phyloP scores from a whole-genome alignment of 1,284 basidiomycete genomes.

The Rhodotorula sp. region DNA sequence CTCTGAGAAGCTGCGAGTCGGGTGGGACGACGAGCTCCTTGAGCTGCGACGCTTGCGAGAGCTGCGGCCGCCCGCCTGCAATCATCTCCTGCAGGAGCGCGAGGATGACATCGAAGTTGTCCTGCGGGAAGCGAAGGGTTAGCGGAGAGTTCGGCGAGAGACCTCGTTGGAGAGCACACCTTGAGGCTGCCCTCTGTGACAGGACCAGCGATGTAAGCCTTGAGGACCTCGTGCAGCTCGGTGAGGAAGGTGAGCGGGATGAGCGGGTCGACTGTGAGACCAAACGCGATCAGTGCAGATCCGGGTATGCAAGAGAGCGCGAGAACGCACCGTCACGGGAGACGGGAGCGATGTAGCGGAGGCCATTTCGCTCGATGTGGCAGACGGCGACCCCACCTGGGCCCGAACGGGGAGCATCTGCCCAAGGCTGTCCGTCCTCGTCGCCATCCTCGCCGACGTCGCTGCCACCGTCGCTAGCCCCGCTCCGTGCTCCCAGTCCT shows the following conservation, averaged over 20 bases:
- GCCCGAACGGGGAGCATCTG: background rate
- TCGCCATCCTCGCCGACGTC: slow-evolving; percentile 13
- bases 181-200: slow-evolving; percentile 39
- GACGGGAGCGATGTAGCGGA: slow-evolving; percentile 36
- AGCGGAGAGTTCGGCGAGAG: background rate
- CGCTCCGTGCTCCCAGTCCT: background rate
- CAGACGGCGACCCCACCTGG: slow-evolving; percentile 27
- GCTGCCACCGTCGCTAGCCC: background rate
- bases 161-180: slow-evolving; percentile 9
- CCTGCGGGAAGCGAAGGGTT: slow-evolving; percentile 13
- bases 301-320: too few relatives aligned
- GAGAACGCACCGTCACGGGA: slow-evolving; percentile 18
- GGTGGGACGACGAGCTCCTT: slow-evolving; percentile 38
- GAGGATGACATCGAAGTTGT: slow-evolving; percentile 42
- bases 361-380: slow-evolving; percentile 20
- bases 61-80: slow-evolving; percentile 28
- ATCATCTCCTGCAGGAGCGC: slow-evolving; percentile 41
- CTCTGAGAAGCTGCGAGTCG: slow-evolving; percentile 30
- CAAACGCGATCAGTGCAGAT: background rate
- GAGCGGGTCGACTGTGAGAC: slow-evolving; percentile 37
- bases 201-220: slow-evolving; percentile 31
- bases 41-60: slow-evolving; percentile 33
- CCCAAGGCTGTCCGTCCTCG: background rate
- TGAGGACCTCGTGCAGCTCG: slow-evolving; percentile 35
- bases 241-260: slow-evolving; percentile 37